Base-by-base conservation (phyloP, 1,284 basidiomycete genomes). In the Rhodotorula sp. region DNA sequence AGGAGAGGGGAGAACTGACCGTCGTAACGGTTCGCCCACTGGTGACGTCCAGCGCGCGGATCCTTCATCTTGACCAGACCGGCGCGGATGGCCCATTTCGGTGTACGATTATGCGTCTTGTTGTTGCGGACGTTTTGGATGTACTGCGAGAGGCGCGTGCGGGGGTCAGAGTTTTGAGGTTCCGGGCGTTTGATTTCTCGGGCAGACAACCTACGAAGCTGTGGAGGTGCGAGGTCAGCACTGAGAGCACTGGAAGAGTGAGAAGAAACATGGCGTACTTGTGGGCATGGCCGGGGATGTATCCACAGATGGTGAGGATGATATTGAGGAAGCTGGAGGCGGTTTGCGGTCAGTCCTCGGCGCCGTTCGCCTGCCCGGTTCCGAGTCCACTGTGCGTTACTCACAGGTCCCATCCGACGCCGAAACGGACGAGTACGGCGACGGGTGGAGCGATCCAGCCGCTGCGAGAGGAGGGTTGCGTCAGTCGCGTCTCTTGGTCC, bases 401-500 rank as follows among this genome's bases (percentile, higher is more conserved):
- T 45, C 14, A 67, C 65, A 67, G 45, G 46, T 67, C 95, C 56
- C 82, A 83, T 7, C 93, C 94, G 76, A 98, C 87, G 42, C 95
- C 95, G 82, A 99, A 99, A 68, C 95, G 87, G 42, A 93, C 89
- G 45, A 93, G 91, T 54, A 99, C 93, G 72, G 95, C 95, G 48
- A 74, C 44, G 22, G 74, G 75, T n/a, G 77, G 76, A 26, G 69
- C 62, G 59, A 77, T 51, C 76, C 73, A 76, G 5, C 70, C 69
- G 56, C 66, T 70, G 68, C 15, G 15, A 18, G 26, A 45, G n/a
- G 37, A 45, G 3, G 7, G 18, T 4, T 15, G 15, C 55, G 48
- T 58, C 42, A 45, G 54, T 18, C 29, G 37, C 18, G 12, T n/a
- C n/a, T 7, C 26, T 49, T 26, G 30, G 49, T 20, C 24, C 42